Percentiles rank a stretch among this genome's conserved stretches.
Evolutionary conservation across 805 yeast species (phyloP).

Genomic region (Ascoidea asiatica): DNA sequence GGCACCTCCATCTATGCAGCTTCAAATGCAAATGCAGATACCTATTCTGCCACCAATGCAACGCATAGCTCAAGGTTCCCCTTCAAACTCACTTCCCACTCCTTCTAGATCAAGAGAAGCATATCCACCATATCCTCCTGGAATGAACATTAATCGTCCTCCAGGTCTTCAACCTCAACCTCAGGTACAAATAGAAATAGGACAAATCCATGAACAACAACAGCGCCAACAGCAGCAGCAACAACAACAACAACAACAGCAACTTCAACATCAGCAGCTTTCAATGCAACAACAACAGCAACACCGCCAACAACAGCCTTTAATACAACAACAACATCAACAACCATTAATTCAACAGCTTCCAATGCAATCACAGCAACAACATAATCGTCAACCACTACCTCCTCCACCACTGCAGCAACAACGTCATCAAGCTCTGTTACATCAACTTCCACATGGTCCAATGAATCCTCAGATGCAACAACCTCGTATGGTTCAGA

Average conservation of each 20-base stretch:
- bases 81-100: constrained; percentile 2
- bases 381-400: not conserved
- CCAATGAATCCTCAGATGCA: not conserved
- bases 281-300: constrained; percentile 15
- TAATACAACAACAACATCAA: constrained; percentile 10
- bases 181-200: too few species aligned
- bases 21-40: too few species aligned
- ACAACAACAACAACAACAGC: constrained; percentile 4
- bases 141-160: too few species aligned
- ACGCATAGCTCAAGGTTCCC: not conserved
- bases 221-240: too few species aligned
- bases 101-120: too few species aligned
- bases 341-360: constrained; percentile 1
- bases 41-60: too few species aligned
- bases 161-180: constrained; percentile 3
- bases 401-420: not conserved
- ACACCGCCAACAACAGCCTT: constrained; percentile 10
- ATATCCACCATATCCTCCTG: too few species aligned
- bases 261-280: constrained; percentile 13
- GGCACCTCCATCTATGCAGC: not conserved
- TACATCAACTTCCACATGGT: not conserved
- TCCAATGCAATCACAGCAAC: not conserved
- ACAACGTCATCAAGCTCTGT: not conserved
- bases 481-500: not conserved
- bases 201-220: too few species aligned